Base-by-base conservation (phyloP, 1,284 basidiomycete genomes). In the Ganoderma boninense region DNA sequence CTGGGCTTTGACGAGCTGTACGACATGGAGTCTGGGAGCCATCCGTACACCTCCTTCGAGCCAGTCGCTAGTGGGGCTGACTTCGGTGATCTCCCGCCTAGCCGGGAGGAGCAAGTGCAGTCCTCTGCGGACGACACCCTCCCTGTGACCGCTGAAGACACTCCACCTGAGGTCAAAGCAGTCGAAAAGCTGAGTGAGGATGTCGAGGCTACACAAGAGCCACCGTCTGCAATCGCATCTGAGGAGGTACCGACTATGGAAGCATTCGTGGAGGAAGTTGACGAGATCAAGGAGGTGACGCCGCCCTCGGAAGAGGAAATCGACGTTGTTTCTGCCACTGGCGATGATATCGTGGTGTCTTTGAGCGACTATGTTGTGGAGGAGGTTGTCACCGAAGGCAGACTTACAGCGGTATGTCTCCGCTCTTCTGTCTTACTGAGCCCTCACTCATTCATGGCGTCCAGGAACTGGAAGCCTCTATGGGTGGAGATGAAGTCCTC, bases 1-100 rank as follows among this genome's bases (percentile, higher is more conserved):
- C n/a, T 63, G 0, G 69, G 67, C 18, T 66, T 75, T 16, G 77
- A 78, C n/a, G 81, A 80, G 20, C 71, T 78, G 40, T 79, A 79
- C 65, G 75, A 70, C 29, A 59, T 74, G 77, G 79, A n/a, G 26
- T 29, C 26, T 64, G 73, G 29, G 4, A 42, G 42, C 2, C 38
- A 40, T 42, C 8, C 60, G 10, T 62, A 26, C 40, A 10, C 23
- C 6, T 52, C 67, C 7, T 75, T 71, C 49, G 75, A 76, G 62
- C 75, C 75, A 20, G 67, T 76, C 32, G 43, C 66, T 2, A 64
- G 63, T 10, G 69, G 62, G 6, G 35, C 65, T 11, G 74, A 74
- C 59, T 76, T 76, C 35, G 75, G 74, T 20, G 74, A 73, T 29
- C 64, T 76, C 2, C 74, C 72, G 26, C 71, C 69, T 3, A 62